Base-by-base conservation (phyloP, 768 basidiomycete species). In the Mycena belliarum region DNA sequence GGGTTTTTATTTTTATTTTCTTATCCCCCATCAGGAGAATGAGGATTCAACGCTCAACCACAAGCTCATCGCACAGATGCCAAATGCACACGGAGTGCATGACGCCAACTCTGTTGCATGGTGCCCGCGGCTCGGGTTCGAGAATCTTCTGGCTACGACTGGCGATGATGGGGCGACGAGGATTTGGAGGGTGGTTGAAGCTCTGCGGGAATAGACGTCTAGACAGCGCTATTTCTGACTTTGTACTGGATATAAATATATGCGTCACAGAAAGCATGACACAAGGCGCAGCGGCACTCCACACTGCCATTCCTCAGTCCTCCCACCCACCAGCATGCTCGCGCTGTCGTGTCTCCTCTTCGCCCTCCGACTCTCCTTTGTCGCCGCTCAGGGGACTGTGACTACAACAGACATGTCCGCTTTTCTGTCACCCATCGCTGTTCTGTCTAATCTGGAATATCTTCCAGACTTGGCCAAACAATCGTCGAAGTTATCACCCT, bases 21-120 rank as follows among this genome's bases (percentile, higher is more conserved):
- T 2, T 8, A 21, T 16, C 14, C 20, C 25, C 43, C 6, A 32
- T 46, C 44, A 79, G 76, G 73, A 72, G 55, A 49, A 63, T 20
- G 56, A 64, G 23, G 63, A 65, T 50, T 49, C 59, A 49, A 55
- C 66, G 20, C 69, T 71, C n/a, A 57, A 57, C 37, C 68, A 85
- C 44, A 75, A 72, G 29, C 73, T 92, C 0, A 76, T 96, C 24
- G 85, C 84, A 0, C 75, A 75, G 2, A 60, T 88, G 3, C 73
- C 81, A 18, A 74, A 81, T 12, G 88, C 92, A 1, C 97, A 99
- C 66, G 90, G 83, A 1, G 86, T 93, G 1, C 77, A 83, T 63
- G 97, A 99, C 68, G 82, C 95, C 24, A 98, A 99, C 72, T 77
- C 83, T 12, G 81, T 96, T 21, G 77, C 80, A 3, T 98, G 95